A percentile compares a stretch with the other conserved stretches of the same genome.
Conservation (phyloP, 2,329 filamentous ascomycete species). For the Rhexocercosporidium sp. region DNA sequence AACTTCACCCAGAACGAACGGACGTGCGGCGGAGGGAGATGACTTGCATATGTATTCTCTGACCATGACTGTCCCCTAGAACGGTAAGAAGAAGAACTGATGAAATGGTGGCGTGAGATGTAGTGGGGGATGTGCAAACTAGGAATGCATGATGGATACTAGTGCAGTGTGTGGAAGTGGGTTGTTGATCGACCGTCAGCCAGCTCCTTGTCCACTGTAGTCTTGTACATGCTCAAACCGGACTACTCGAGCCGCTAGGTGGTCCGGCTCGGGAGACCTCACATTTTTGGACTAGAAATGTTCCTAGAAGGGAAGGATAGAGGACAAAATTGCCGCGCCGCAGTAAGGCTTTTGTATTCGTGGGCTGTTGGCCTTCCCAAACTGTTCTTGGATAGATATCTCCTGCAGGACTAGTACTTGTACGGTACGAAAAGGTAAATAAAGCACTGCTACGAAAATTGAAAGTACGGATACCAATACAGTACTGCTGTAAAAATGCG, state of each 20-base stretch:
- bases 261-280: no score
- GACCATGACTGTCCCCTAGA: neutral
- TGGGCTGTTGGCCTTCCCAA: no score
- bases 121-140: neutral
- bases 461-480: no score
- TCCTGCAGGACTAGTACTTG: no score
- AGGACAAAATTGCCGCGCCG: no score
- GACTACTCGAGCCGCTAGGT: neutral
- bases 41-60: constrained; percentile 4
- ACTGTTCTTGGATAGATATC: no score
- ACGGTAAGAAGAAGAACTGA: no score
- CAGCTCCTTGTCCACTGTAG: neutral
- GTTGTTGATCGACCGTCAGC: neutral
- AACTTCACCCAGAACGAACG: neutral
- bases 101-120: neutral
- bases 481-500: no score
- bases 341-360: no score
- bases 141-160: neutral
- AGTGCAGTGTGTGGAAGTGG: neutral
- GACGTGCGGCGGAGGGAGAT: neutral
- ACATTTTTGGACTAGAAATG: neutral
- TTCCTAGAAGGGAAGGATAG: neutral
- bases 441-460: no score
- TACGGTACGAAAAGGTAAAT: no score
- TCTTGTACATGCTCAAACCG: neutral